Base-by-base conservation (phyloP, 345 rosid genomes). In the Populus euphratica region DNA sequence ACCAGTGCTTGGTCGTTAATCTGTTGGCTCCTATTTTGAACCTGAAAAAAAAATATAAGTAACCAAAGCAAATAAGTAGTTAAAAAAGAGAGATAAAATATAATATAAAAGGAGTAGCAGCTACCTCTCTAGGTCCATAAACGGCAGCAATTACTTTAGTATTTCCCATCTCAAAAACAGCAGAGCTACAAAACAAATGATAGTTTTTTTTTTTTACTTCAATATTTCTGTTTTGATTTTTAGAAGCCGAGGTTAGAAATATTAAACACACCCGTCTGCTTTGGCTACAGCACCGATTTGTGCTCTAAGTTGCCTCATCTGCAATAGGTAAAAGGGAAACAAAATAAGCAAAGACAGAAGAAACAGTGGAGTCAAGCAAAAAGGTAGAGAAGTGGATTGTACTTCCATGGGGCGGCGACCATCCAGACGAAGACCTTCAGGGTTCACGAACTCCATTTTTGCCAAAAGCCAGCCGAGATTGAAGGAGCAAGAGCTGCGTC, bases 141-240 rank as follows among this genome's bases (percentile, higher is more conserved):
- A 91, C 99, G 67, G 97, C 98, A 66, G 97, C 99, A 59, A 94
- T 91, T 23, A 92, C 98, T 90, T 91, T 94, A 25, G 98, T 92
- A 84, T 96, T 92, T 62, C 97, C 97, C 97, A 96, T 94, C 88
- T 93, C 98, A 29, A 94, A 96, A 79, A 89, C 85, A 81, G 97
- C 97, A 82, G 97, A 96, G 14, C 97, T 92, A 80, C 33, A 81
- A 36, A 44, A 50, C 23, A 38, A 38, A 8, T 18, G 5, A 7
- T 5, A 36, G n/a, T 35, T 5, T 52, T 52, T 18, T 29, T 21
- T 5, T 52, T 52, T 6, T 16, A 54, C 4, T 54, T 39, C 6
- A 75, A 25, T 10, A 17, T 14, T 29, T 29, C 25, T 54, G 20
- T 6, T 2, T 52, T 52, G 20, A 18, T 20, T 6, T 6, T 20